Percentiles rank a stretch among this genome's conserved stretches.
phyloP scores from a whole-genome alignment of 2,329 filamentous ascomycete genomes.

The Calycina marina region DNA sequence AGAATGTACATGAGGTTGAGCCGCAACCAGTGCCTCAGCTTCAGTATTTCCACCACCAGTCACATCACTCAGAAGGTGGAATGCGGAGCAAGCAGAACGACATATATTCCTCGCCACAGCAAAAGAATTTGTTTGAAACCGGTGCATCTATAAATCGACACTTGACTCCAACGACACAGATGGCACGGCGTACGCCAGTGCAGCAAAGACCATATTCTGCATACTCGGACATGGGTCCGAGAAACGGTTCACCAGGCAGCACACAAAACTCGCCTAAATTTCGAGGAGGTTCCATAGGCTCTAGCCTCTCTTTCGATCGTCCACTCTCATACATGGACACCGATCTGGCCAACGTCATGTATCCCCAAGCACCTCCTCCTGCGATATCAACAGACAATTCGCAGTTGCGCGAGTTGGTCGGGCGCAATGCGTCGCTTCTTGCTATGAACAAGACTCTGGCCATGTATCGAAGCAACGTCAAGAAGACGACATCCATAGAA shows the following conservation, averaged over 20 bases:
- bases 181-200: constrained; percentile 40
- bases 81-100: constrained; percentile 18
- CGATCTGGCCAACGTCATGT: constrained; percentile 42
- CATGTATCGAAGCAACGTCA: constrained; percentile 94
- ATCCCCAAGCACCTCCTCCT: constrained; percentile 23
- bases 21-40: constrained; percentile 34
- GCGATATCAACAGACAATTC: constrained; percentile 55
- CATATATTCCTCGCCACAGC: constrained; percentile 8
- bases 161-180: constrained; percentile 41
- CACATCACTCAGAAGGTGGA: constrained; percentile 28
- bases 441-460: constrained; percentile 89
- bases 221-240: constrained; percentile 56
- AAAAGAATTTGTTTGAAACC: constrained; percentile 27
- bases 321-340: constrained; percentile 20
- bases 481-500: constrained; percentile 83
- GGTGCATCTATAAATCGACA: constrained; percentile 41
- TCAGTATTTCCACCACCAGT: constrained; percentile 41
- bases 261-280: constrained; percentile 15
- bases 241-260: constrained; percentile 43
- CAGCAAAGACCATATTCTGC: constrained; percentile 55
- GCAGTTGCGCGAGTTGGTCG: constrained; percentile 62
- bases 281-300: constrained; percentile 20
- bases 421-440: constrained; percentile 79
- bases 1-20: constrained; percentile 9
- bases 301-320: constrained; percentile 19